Base-by-base conservation (phyloP, 768 basidiomycete genomes). In the Phlebiopsis flavidoalba region DNA sequence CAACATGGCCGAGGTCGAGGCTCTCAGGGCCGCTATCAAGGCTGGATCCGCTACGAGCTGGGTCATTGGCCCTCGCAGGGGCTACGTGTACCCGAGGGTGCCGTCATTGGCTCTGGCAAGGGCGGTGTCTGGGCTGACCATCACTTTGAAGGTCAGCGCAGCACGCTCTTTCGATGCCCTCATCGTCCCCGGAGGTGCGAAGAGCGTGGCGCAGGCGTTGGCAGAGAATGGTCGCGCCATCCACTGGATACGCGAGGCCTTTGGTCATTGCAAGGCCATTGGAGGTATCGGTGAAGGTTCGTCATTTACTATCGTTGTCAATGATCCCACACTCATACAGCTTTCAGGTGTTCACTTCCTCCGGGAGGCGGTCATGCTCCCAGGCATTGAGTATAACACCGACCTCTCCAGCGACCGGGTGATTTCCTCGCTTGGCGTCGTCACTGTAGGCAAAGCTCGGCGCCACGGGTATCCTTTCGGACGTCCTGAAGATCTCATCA, bases 171-270 rank as follows among this genome's bases (percentile, higher is more conserved):
- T 91, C 67, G 94, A 95, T 70, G 90, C 91, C 0, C 63, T 95
- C 63, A 80, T 89, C 65, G 83, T 95, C 66, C 85, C 91, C 11
- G 87, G 87, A 19, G 92, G 93, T 1, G 74, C 75, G 8, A 75
- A 77, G 36, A 85, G 87, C 69, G n/a, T n/a, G n/a, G 79, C 76
- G n/a, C 80, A 83, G 68, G 69, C 77, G 33, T 78, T 93, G 37
- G 68, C 75, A 8, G 77, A 78, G 64, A 83, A 80, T 53, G 94
- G 93, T 5, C 82, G 93, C 19, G 80, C 80, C 8, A 74, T 92
- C n/a, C 91, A 95, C 69, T 93, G 88, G 79, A 81, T 89, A 3
- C 82, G 89, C 49, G 93, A 95, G 73, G 87, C 91, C 2, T 95
- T 90, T 73, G 88, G 88, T 21, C 93, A 95, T 72, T 87, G 85